A percentile compares a stretch with the other conserved stretches of the same genome.
Conservation (phyloP, 257 asterid species). For the Voacanga thouarsii region DNA sequence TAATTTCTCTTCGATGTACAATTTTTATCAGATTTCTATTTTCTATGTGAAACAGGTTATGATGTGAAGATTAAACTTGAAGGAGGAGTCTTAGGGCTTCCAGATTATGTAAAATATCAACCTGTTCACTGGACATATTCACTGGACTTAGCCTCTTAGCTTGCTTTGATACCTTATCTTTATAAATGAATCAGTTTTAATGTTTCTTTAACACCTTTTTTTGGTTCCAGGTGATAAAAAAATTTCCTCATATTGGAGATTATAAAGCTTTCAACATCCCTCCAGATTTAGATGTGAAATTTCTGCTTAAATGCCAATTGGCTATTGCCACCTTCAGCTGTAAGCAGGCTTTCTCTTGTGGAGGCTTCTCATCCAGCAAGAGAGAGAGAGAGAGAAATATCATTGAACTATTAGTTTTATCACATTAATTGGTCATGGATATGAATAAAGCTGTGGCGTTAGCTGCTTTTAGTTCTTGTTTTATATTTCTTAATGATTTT, state of each 20-base stretch:
- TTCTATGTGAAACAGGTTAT: slow-evolving; percentile 47
- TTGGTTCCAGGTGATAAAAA: slow-evolving; percentile 56
- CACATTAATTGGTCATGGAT: background rate
- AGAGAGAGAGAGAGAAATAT: background rate
- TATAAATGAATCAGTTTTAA: background rate
- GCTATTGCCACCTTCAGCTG: slow-evolving; percentile 66
- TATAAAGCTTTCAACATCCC: slow-evolving; percentile 63
- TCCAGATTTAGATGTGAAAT: slow-evolving; percentile 40
- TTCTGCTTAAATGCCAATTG: slow-evolving; percentile 65
- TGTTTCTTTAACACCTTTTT: slow-evolving; percentile 8
- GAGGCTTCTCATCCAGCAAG: background rate
- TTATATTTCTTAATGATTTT: too few species aligned
- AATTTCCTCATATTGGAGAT: slow-evolving; percentile 69
- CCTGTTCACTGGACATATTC: background rate
- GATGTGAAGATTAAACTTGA: slow-evolving; percentile 59
- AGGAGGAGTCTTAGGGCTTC: slow-evolving; percentile 46
- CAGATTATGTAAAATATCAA: slow-evolving; percentile 51
- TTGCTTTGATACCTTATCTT: background rate
- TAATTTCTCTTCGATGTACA: slow-evolving; percentile 1
- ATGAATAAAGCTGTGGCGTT: background rate
- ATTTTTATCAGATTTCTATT: background rate
- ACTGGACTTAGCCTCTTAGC: background rate
- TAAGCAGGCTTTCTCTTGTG: slow-evolving; percentile 33
- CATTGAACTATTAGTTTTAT: background rate
- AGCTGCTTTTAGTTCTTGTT: background rate